These are phyloP conservation scores for Blumeria hordei DNA, from an alignment of 2,329 filamentous ascomycete species.

Conservation along the genomic window DNA sequence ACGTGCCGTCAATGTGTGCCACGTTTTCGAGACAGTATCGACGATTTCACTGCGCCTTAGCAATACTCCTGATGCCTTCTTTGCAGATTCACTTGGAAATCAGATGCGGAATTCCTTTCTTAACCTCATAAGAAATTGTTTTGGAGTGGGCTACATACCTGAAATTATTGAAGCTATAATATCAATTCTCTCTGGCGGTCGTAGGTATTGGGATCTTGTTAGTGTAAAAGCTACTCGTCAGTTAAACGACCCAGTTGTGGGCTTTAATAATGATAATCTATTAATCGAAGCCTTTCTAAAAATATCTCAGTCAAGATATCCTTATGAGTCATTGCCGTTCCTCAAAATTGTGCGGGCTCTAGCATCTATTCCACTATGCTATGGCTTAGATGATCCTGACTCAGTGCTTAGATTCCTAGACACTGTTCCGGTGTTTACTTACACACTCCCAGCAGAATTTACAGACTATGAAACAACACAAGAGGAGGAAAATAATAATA, in stretches of 20 bases:
- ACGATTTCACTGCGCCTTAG: conserved; percentile 21
- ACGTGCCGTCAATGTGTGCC: conserved; percentile 21
- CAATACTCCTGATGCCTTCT: conserved; percentile 16
- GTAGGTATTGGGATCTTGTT: conserved; percentile 14
- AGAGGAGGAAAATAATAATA: conserved; percentile 69
- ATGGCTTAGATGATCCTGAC: conserved; percentile 17
- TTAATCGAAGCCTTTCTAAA: conserved; percentile 21
- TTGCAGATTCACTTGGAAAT: conserved; percentile 16
- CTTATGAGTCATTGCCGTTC: conserved; percentile 65
- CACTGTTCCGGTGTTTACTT: conserved; percentile 30
- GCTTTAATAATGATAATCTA: conserved; percentile 14
- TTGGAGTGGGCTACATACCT: conserved; percentile 15
- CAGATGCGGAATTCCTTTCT: conserved; percentile 16
- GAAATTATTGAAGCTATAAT: conserved; percentile 15
- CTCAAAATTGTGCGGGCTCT: conserved; percentile 46
- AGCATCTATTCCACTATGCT: conserved; percentile 21
- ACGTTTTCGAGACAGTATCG: conserved; percentile 24
- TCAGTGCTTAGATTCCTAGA: conserved; percentile 39
- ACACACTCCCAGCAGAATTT: conserved; percentile 48
- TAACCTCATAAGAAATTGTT: conserved; percentile 13
- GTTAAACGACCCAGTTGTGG: conserved; percentile 22
- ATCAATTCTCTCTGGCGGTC: conserved; percentile 10
- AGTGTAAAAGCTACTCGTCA: conserved; percentile 17
- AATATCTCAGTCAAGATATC: conserved; percentile 53
- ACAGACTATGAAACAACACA: conserved; percentile 51